Evolutionary conservation across 2,329 filamentous ascomycete species (phyloP), one percentile per base, ranked within the genome.

Genomic region (Aspergillus sp.): DNA sequence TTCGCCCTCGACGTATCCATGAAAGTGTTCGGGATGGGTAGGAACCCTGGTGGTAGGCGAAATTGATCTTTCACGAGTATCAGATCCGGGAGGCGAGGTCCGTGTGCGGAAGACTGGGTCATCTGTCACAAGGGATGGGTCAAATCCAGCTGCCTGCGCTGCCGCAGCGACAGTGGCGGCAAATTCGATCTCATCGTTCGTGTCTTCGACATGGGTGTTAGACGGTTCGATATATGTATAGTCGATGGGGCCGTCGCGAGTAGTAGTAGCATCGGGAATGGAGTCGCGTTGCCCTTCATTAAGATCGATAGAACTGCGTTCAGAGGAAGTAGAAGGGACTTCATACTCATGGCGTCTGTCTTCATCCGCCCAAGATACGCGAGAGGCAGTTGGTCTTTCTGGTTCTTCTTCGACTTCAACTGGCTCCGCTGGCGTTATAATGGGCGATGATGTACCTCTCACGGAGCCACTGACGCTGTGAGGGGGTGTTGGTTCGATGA

Each of bases 81-180:
- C 82, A 4, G 85, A 83, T 4, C 83, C 82, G 4, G 86, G 85
- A 7, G 87, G 85, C 1, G 87, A 88, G 53, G 85, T 82, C 27
- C 88, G 85, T 51, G 80, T 81, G 62, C 84, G 84, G 66, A 87
- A 91, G 1, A 73, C 77, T 0, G 85, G 83, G 64, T 91, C 82
- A 46, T 90, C 79, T 37, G 89, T 87, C 46, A 91, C 85, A 57
- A 91, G 85, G 41, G 88, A 82, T 4, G 87, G 84, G 66, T 90
- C 83, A 62, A 91, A 91, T 0, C 89, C 89, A 46, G 86, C 84
- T n/a, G 86, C 82, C 67, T 87, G 77, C 49, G 90, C 78, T 1
- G 86, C 87, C 48, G 88, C 89, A 57, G 88, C 87, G 47, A 91
- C 74, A 3, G 84, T 85, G 27, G 88, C 89, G 7, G 87, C 85